phyloP scores from a whole-genome alignment of 2,329 filamentous ascomycete genomes.

The Nigrograna mackinnonii region DNA sequence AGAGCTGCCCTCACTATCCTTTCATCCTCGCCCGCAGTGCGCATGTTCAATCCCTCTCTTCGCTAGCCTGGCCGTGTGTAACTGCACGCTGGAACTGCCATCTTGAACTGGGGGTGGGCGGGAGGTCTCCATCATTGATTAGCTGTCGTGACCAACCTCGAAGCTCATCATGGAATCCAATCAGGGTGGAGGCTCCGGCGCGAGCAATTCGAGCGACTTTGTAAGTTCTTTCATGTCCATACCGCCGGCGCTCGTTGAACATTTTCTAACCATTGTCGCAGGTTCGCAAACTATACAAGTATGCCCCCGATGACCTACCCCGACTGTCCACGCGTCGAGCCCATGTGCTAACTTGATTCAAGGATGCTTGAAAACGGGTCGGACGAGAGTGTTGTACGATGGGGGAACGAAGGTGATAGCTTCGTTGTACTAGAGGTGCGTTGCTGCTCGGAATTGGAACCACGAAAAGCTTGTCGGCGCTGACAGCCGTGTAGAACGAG shows the following conservation, averaged over 20 bases:
- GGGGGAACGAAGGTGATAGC: constrained; percentile 92
- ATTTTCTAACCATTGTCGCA: constrained; percentile 45
- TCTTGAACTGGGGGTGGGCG: no score
- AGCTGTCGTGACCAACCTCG: no score
- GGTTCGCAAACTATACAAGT: constrained; percentile 99
- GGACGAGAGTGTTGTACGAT: constrained; percentile 90
- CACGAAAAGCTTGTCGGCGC: constrained; percentile 1
- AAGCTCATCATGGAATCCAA: constrained; percentile 35
- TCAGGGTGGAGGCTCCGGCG: constrained; percentile 42
- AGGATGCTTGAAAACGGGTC: constrained; percentile 97
- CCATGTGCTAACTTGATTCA: constrained; percentile 4
- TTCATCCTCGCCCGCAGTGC: no score
- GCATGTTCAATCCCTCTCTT: no score
- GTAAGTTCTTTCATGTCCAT: constrained; percentile 59
- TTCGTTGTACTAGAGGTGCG: constrained; percentile 95
- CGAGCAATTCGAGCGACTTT: constrained; percentile 94
- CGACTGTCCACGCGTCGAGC: background rate
- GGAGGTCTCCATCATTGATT: no score
- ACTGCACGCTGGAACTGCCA: no score
- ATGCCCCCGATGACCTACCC: constrained; percentile 42
- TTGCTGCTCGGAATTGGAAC: constrained; percentile 7
- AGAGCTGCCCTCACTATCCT: no score
- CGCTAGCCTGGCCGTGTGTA: no score
- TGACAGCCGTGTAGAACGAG: constrained; percentile 70
- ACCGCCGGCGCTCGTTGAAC: constrained; percentile 4